Evolutionary conservation across 164 flowering plant species (phyloP), one percentile per base, ranked within the genome.

Genomic region (Aristolochia californica): DNA sequence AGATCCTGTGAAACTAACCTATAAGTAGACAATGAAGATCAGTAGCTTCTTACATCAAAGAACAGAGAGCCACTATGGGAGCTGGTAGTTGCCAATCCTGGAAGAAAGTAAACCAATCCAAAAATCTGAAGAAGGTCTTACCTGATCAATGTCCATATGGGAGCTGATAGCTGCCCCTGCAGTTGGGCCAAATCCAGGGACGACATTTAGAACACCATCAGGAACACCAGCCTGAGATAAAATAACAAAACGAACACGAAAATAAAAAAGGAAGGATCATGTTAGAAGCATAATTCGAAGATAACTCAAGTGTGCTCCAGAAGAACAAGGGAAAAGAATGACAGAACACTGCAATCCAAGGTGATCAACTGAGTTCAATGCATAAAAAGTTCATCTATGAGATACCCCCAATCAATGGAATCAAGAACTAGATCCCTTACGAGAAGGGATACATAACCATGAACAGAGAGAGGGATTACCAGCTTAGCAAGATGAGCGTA

Each of bases 61-160:
- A 45, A n/a, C 48, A 47, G 18, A 47, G 4, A 47, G n/a, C n/a
- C n/a, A n/a, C n/a, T n/a, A n/a, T n/a, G n/a, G n/a, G n/a, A n/a
- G n/a, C n/a, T n/a, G n/a, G n/a, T n/a, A n/a, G n/a, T n/a, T n/a
- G n/a, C n/a, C n/a, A n/a, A n/a, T 34, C 10, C 40, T 7, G 10
- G 40, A 34, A 4, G 40, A 34, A 34, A 34, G 40, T 34, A 7
- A 47, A 47, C 8, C 8, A n/a, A n/a, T n/a, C n/a, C n/a, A 45
- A 45, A 21, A n/a, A 47, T 7, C 18, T 24, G 16, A n/a, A n/a
- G n/a, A n/a, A 20, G 57, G 26, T 16, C 60, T 62, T 44, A 89
- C 97, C 57, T 65, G 75, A 59, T 91, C 98, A 40, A 91, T 66
- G 68, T 88, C 94, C 96, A 88, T 91, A 59, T 91, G 98, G 30